Evolutionary conservation across 306 rosid genomes (phyloP), one percentile per base, ranked within the genome.

Genomic region (Castanea crenata): DNA sequence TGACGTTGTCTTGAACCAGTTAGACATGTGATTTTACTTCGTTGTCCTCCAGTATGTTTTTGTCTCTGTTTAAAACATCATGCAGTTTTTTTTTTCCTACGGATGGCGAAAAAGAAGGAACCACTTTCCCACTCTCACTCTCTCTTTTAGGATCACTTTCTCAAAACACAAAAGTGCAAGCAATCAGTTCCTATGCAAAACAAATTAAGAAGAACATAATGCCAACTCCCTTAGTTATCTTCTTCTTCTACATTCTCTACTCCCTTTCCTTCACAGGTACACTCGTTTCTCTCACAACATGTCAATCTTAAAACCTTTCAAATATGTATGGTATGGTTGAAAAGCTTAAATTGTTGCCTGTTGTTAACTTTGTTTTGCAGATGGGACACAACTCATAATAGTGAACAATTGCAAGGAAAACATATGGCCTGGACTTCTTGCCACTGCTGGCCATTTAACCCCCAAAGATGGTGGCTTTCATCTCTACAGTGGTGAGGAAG

Each of bases 401-500:
- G 95, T 85, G 27, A 92, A 90, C 90, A 90, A 88, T 85, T 90
- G 93, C 91, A 86, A 85, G 74, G 87, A 86, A 46, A 87, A 89
- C 80, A 82, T 90, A 55, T 90, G 97, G 95, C 97, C 97, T 0
- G 96, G 95, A 74, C 71, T 90, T 55, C 92, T 90, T 2, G 91
- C 93, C 73, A 83, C 74, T 55, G 83, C 81, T 54, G 95, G 89
- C 69, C 84, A 86, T 73, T 85, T 72, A 29, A 75, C 83, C 21
- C 94, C 90, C 0, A 76, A 76, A 78, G 82, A 76, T 4, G 97
- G 97, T 0, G 96, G 97, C 29, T 90, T 92, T 51, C 89, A 74
- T 18, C 97, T 88, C 63, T 54, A 62, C n/a, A 84, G 88, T 10
- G 93, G 96, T 0, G 80, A 90, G 67, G 82, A 92, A 44, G 70